Base-by-base conservation (phyloP, 225 moss, liverwort and hornwort genomes). In the Neckera pumila region DNA sequence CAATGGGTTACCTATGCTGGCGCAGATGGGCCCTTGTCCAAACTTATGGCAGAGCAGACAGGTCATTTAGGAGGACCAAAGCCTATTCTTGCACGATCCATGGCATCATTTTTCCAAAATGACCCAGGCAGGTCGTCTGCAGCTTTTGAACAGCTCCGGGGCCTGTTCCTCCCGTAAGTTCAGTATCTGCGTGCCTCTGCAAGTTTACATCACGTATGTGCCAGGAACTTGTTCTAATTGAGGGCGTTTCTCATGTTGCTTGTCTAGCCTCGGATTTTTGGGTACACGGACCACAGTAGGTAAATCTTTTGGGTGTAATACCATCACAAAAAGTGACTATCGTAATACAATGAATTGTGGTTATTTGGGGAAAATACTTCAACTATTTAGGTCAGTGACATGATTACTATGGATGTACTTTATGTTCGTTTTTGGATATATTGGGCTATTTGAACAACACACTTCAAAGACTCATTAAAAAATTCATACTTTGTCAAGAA, bases 11-110 rank as follows among this genome's bases (percentile, higher is more conserved):
- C 87, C 34, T 97, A 94, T 90, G 89, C 92, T 76, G 93, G 92
- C 72, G 88, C 90, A 84, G 91, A 92, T 79, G 96, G 96, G 36
- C 91, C 93, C 33, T 86, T 97, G 71, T 87, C 87, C 59, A 95
- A 95, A 89, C 84, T 97, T 85, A 23, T 94, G 89, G 88, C 89
- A 38, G 96, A 97, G 89, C 97, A 97, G 90, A 77, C 89, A 66
- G 95, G 96, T 33, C 88, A 96, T 89, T 88, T 97, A 91, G 97
- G 96, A 71, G 94, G 94, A 43, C 94, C 94, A 66, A 93, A 93
- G 84, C 94, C 94, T 76, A 76, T 89, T 70, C 82, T 92, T 36
- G 88, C 94, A 34, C 92, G 92, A 82, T 93, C 94, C 51, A 87
- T 93, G 92, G 93, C 93, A 57, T 90, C 94, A 12, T 91, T 93